Base-by-base conservation (phyloP, 805 yeast genomes). In the Pichia eremophila region DNA sequence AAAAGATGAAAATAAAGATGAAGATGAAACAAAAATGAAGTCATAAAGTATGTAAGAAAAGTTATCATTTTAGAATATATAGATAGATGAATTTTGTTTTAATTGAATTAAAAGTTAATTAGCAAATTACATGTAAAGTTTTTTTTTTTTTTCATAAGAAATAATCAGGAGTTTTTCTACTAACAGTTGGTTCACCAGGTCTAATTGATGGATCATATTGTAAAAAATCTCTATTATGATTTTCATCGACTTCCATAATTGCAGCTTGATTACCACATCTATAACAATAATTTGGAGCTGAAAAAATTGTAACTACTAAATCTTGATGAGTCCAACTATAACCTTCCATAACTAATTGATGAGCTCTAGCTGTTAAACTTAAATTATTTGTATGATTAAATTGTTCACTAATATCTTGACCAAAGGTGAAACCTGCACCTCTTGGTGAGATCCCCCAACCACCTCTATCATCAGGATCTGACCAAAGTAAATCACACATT, bases 221-320 rank as follows among this genome's bases (percentile, higher is more conserved):
- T 68, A 91, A 71, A 66, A 89, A 88, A 65, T 83, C 95, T 77
- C 86, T 83, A 66, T 85, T 82, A 67, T 87, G 91, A 64, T 82
- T 84, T 67, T 90, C 97, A 66, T 90, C 96, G 52, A 90, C 96
- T 70, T 90, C 96, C 97, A 90, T 90, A 57, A 90, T 87, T 37
- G 96, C 96, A 40, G 97, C 97, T 72, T 88, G 96, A 70, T 90
- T 90, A 60, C 98, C 98, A 72, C 98, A 90, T 70, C 98, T 78
- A 67, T 90, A 90, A 69, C 98, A 90, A 67, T 90, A 90, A 68
- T 90, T 90, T 51, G 98, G 98, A 29, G 98, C 98, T 51, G 88
- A 79, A 65, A 89, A 90, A 48, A 90, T 88, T 32, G 98, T 90
- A 39, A 90, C 97, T 41, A 90, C 97, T 51, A 81, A 77, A 70